These are phyloP conservation scores for Gautieria morchelliformis DNA, from an alignment of 768 basidiomycete species.

Conservation along the genomic window DNA sequence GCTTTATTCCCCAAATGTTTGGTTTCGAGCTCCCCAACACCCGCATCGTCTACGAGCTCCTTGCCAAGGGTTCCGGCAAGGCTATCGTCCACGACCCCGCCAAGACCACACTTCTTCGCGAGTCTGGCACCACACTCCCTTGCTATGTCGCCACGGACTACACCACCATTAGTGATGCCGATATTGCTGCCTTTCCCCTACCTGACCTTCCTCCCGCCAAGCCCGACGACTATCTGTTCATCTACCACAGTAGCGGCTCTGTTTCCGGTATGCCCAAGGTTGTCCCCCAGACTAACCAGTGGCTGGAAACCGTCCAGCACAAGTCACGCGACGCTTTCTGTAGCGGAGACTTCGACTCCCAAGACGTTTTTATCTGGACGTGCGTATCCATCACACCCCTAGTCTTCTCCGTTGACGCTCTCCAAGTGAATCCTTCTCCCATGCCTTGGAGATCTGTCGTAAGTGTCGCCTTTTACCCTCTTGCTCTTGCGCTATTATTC, in stretches of 20 bases:
- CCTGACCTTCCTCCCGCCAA: conserved; percentile 31
- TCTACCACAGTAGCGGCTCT: conserved; percentile 77
- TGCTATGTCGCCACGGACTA: conserved; percentile 28
- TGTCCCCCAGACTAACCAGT: conserved; percentile 58
- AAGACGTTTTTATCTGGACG: conserved; percentile 70
- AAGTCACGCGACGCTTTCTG: conserved; percentile 47
- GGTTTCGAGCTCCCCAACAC: conserved; percentile 70
- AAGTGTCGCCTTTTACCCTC: conserved; percentile 24
- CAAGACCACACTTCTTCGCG: neutral
- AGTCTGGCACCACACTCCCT: neutral
- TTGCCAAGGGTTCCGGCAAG: conserved; percentile 49
- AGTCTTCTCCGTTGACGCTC: conserved; percentile 22
- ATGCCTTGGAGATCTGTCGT: conserved; percentile 67
- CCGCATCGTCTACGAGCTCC: conserved; percentile 57
- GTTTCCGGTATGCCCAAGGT: conserved; percentile 80
- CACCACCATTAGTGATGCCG: conserved; percentile 27
- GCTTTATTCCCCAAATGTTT: conserved; percentile 71
- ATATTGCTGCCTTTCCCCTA: conserved; percentile 26
- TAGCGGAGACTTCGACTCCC: conserved; percentile 39
- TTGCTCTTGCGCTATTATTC: conserved; percentile 16
- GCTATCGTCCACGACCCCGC: conserved; percentile 51
- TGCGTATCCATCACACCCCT: conserved; percentile 28
- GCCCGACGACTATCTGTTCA: conserved; percentile 42
- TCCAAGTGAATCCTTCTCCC: conserved; percentile 74
- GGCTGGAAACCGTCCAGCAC: conserved; percentile 51